Evolutionary conservation across 345 rosid species (phyloP), one percentile per base, ranked within the genome.

Genomic region (Schrenkiella parvula): DNA sequence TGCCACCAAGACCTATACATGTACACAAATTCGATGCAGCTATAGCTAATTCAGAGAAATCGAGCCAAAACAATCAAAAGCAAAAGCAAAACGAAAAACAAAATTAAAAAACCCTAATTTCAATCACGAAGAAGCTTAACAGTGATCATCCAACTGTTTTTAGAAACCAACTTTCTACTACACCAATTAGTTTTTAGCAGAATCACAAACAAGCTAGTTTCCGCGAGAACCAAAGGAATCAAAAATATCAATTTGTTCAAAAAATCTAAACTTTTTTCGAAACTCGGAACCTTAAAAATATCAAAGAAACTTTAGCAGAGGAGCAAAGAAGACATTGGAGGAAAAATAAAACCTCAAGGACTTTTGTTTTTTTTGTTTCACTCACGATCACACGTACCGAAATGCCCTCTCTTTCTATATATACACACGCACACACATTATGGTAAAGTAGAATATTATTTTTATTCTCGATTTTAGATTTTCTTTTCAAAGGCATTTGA

Each of bases 91-190:
- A 42, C 19, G 7, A 6, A 41, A 61, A 51, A 21, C 25, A 51
- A 52, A 34, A 38, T 4, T 17, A 0, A 35, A 57, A 60, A 21
- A 25, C 46, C 47, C 35, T 61, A 68, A 29, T 67, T 50, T 72
- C 32, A 75, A 51, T 60, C 68, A 42, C 2, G 15, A 44, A 17
- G 21, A 55, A 35, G 31, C 22, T 64, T 32, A 51, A 63, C 56
- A 31, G 32, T 65, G 77, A 73, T 65, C 50, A 64, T 51, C 17
- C 48, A 63, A 63, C 29, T 28, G 23, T 44, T 72, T 29, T 41
- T 4, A 28, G 54, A 34, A 47, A 60, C 74, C 46, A 60, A 52
- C 46, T 75, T 75, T 67, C 22, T 41, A 55, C 31, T 48, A 50
- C 38, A 67, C 28, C 43, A 37, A 18, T 57, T 31, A 22, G 13